Evolutionary conservation across 139 green algal genomes (phyloP).

Genomic region (Volvox reticuliferus): DNA sequence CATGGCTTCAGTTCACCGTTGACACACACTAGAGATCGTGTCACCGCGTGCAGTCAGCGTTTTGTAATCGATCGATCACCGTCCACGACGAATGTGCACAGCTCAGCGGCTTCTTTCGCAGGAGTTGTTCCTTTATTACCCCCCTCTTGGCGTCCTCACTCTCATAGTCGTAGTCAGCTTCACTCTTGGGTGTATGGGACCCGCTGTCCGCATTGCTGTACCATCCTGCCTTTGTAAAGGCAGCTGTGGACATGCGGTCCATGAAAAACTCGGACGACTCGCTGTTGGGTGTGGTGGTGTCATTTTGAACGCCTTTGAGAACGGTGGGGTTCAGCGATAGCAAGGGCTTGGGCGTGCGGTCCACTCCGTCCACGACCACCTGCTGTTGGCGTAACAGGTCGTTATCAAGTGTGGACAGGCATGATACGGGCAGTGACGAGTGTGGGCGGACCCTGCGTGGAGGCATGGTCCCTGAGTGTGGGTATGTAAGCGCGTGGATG

Average conservation of each 20-base stretch:
- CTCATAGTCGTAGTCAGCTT: slow-evolving; percentile 41
- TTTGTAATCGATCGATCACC: too few relatives aligned
- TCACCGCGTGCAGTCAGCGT: too few relatives aligned
- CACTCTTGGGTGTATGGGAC: slow-evolving; percentile 48
- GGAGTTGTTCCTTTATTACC: too few relatives aligned
- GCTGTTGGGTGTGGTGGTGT: slow-evolving; percentile 51
- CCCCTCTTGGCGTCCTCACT: neutral
- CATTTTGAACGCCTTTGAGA: slow-evolving; percentile 30
- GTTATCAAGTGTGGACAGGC: neutral
- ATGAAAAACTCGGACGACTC: slow-evolving; percentile 66
- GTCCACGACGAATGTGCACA: too few relatives aligned
- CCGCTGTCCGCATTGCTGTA: slow-evolving; percentile 48
- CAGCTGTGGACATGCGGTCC: slow-evolving; percentile 63
- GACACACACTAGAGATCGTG: too few relatives aligned
- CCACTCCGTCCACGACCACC: slow-evolving; percentile 57
- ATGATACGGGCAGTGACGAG: too few relatives aligned
- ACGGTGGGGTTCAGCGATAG: slow-evolving; percentile 54
- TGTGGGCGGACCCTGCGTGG: too few relatives aligned
- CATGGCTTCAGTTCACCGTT: too few relatives aligned
- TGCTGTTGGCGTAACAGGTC: neutral
- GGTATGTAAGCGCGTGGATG: too few relatives aligned
- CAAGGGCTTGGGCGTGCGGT: slow-evolving; percentile 81
- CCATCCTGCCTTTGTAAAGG: slow-evolving; percentile 53
- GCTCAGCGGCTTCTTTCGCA: too few relatives aligned
- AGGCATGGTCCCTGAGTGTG: too few relatives aligned